Evolutionary conservation across 1,284 basidiomycete species (phyloP), one percentile per base, ranked within the genome.

Genomic region (Ceratobasidium sp.): DNA sequence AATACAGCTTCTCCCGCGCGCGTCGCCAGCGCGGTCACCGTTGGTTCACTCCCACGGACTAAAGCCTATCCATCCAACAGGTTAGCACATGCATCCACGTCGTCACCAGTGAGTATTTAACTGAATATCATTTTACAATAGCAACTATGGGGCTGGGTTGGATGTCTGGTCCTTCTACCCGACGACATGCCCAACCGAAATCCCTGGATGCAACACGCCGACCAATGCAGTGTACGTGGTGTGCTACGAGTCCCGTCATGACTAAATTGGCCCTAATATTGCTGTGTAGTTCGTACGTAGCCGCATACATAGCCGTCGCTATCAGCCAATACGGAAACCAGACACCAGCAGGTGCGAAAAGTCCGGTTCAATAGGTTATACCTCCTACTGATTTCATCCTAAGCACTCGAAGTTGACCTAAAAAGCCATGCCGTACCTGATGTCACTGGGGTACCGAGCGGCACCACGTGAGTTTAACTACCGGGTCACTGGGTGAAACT

Each of bases 31-130:
- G 91, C 94, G n/a, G 86, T 97, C 76, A 96, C 95, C 58, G 94
- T 97, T 72, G 95, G 91, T 76, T 92, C 4, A 92, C 91, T 35
- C 84, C 94, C 50, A 84, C 81, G 66, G 95, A 97, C 79, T 75
- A 89, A 93, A 71, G 95, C 95, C 38, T 94, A 93, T 85, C 96
- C 96, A 85, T 92, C 90, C 78, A 94, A 94, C 85, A 63, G 61
- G 61, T 49, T 13, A 14, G 35, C 6, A 49, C 7, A 50, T 63
- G 61, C 49, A 18, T 52, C n/a, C n/a, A n/a, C n/a, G n/a, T n/a
- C n/a, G n/a, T n/a, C n/a, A n/a, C n/a, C n/a, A n/a, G n/a, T n/a
- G n/a, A n/a, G n/a, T n/a, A n/a, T n/a, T n/a, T n/a, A n/a, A n/a
- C n/a, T n/a, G n/a, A n/a, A n/a, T n/a, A n/a, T n/a, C n/a, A n/a